Percentiles rank a stretch among this genome's conserved stretches.
Evolutionary conservation across 495 filamentous ascomycete species (phyloP).

Genomic region (Penicillium odoratum): DNA sequence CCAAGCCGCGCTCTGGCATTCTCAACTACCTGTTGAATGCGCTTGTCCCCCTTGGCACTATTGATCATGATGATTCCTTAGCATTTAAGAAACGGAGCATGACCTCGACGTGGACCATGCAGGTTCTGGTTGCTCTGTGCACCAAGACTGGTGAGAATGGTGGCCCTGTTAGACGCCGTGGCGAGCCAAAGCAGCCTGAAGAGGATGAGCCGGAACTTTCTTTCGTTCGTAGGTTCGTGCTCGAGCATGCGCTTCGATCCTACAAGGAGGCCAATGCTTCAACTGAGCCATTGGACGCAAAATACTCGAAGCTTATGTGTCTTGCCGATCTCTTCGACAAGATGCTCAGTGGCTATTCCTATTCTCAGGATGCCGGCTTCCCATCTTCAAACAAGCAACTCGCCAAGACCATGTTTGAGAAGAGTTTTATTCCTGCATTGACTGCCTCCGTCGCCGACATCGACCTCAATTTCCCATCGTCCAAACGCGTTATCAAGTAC

Average conservation of each 20-base stretch:
- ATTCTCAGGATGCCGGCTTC: conserved; percentile 47
- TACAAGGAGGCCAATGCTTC: conserved; percentile 87
- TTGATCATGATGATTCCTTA: conserved; percentile 73
- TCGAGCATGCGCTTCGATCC: conserved; percentile 87
- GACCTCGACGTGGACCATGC: conserved; percentile 81
- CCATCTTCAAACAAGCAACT: conserved; percentile 64
- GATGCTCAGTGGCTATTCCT: conserved; percentile 80
- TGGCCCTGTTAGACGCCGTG: conserved; percentile 36
- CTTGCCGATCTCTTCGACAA: conserved; percentile 90
- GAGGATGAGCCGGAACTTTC: conserved; percentile 85
- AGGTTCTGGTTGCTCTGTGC: conserved; percentile 82
- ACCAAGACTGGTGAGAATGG: conserved; percentile 76
- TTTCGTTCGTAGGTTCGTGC: conserved; percentile 89
- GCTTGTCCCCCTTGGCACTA: conserved; percentile 74
- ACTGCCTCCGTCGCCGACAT: conserved; percentile 94
- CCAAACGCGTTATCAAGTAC: conserved; percentile 92
- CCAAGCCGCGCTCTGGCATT: conserved; percentile 89
- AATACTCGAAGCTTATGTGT: conserved; percentile 81
- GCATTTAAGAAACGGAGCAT: conserved; percentile 77
- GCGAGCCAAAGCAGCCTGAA: conserved; percentile 53
- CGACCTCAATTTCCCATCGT: conserved; percentile 89
- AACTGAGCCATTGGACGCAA: conserved; percentile 76
- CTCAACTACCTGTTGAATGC: conserved; percentile 90
- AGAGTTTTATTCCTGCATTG: conserved; percentile 84
- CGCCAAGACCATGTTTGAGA: conserved; percentile 95